Base-by-base conservation (phyloP, 2,329 filamentous ascomycete species). In the Nemania serpens region DNA sequence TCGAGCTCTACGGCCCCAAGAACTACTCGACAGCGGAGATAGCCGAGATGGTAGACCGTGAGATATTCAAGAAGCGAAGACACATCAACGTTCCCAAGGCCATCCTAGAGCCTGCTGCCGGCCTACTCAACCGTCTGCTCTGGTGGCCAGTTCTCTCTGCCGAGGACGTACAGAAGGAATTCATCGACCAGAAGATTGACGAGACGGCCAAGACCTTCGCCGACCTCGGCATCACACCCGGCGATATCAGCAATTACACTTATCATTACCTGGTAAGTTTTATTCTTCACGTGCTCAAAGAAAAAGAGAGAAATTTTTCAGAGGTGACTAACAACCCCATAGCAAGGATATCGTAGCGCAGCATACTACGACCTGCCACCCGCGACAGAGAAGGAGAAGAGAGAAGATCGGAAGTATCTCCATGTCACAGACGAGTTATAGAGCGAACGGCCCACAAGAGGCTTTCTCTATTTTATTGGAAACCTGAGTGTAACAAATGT, bases 381-480 rank as follows among this genome's bases (percentile, higher is more conserved):
- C 50, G 89, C 94, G 72, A 97, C 94, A 36, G 94, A 97, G 81
- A 91, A 90, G 77, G 95, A 99, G 84, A 95, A 88, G 84, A 84
- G 86, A 71, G 93, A 98, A 77, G 93, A 98, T 79, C 95, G 89
- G 85, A 95, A 97, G 83, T 99, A 96, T 77, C 81, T 98, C 76
- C 95, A 99, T 77, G 93, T 99, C 63, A 81, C 92, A 74, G 91
- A 96, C 75, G 89, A 95, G 76, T 86, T 93, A 83, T 95, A 88
- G 79, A 77, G 56, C 12, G 39, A 60, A 50, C 59, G 54, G 60
- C 52, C 60, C 39, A 49, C 63, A 60, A 70, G 58, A 56, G 34
- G 56, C 58, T 63, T 68, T 64, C 29, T 62, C 64, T 58, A 59
- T 59, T 58, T 55, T 34, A 49, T 58, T 55, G 62, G 50, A 59